Base-by-base conservation (phyloP, 2,329 filamentous ascomycete genomes). In the Stenocarpella maydis region DNA sequence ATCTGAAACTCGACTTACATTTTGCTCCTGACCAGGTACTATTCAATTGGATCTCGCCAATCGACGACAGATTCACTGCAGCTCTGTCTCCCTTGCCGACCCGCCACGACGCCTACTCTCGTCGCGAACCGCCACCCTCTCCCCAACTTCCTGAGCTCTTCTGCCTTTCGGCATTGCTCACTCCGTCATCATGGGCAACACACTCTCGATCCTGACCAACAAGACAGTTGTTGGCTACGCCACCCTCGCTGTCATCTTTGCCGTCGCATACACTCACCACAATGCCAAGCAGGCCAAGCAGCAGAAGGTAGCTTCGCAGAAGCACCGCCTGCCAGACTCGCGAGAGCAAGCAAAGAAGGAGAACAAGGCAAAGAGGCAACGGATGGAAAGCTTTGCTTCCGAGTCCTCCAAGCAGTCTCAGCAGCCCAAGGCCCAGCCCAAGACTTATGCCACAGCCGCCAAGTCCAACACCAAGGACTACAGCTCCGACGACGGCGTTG, bases 401-500 rank as follows among this genome's bases (percentile, higher is more conserved):
- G 63, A 73, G 28, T 70, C 52, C 69, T 76, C 75, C 69, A 69
- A 72, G 39, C 54, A 74, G 31, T 9, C 58, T 63, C 80, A 84
- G 75, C 80, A 84, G 75, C 67, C 79, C 47, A 85, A 85, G 73
- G 74, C 72, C 73, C 50, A 77, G 47, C 55, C 76, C 70, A 47
- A 68, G 65, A 43, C 67, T 45, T 74, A 80, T 63, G 65, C 75
- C 53, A 74, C 78, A 39, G 74, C 79, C 39, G 74, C 74, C 54
- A 70, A 77, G 61, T 77, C 74, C 52, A 74, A 81, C 52, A 70
- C 80, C 8, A 79, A 75, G 68, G 72, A 77, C 26, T 79, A 83
- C 69, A 86, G 83, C 69, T 80, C 82, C 8, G 86, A 91, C 69
- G 89, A 91, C 70, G 87, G 87, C 53, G 84, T 89, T 68, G 89